A percentile compares a stretch with the other conserved stretches of the same genome.
These are phyloP conservation scores for Clitopilus passeckerianus DNA, from an alignment of 768 basidiomycete species.

Conservation along the genomic window DNA sequence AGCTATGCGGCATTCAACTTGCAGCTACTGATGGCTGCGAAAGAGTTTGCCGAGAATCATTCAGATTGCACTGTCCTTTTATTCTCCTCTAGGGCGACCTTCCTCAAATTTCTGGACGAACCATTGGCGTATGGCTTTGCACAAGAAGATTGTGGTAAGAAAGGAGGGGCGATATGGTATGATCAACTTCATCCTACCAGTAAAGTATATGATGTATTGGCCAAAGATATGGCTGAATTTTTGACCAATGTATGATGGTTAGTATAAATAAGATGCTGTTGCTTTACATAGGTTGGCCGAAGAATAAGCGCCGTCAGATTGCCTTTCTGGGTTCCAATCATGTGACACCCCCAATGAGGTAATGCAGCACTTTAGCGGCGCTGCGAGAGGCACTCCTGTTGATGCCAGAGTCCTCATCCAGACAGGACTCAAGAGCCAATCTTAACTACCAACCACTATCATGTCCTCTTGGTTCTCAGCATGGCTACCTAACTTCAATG, in stretches of 20 bases:
- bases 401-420: too few relatives aligned
- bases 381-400: too few relatives aligned
- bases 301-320: too few relatives aligned
- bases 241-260: conserved; percentile 13
- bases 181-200: conserved; percentile 52
- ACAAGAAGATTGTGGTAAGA: conserved; percentile 21
- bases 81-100: conserved; percentile 43
- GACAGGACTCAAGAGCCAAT: too few relatives aligned
- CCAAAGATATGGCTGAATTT: conserved; percentile 36
- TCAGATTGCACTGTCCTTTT: conserved; percentile 41
- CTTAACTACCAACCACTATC: too few relatives aligned
- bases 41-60: conserved; percentile 32
- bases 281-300: too few relatives aligned
- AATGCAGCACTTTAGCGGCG: background rate
- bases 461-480: conserved; percentile 56
- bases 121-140: conserved; percentile 35
- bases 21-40: conserved; percentile 22
- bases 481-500: conserved; percentile 50
- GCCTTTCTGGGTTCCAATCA: background rate
- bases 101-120: conserved; percentile 42
- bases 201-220: conserved; percentile 42
- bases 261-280: too few relatives aligned
- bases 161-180: conserved; percentile 40
- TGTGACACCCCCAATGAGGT: background rate
- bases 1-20: conserved; percentile 40